Percentiles rank a stretch among this genome's conserved stretches.
Evolutionary conservation across 345 rosid species (phyloP).

Genomic region (Populus ilicifolia): DNA sequence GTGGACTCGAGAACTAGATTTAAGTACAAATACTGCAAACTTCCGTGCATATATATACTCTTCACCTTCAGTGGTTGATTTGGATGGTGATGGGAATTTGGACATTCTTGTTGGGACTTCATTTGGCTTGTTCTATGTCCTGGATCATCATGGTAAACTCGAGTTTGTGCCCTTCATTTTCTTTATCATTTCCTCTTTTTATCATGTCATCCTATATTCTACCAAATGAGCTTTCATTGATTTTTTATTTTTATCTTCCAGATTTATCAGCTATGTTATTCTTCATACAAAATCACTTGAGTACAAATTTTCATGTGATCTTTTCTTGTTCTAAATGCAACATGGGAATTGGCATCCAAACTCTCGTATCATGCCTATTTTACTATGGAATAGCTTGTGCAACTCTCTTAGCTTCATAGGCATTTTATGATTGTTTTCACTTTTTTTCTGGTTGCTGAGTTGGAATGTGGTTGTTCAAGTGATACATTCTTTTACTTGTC

Average conservation of each 20-base stretch:
- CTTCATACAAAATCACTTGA: not conserved
- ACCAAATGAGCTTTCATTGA: not conserved
- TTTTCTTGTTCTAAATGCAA: not conserved
- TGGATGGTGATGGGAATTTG: conserved; percentile 98
- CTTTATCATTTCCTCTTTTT: conserved; percentile 1
- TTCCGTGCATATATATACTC: conserved; percentile 89
- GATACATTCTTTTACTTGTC: not conserved
- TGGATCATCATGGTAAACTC: conserved; percentile 90
- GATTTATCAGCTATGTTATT: not conserved
- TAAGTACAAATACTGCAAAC: conserved; percentile 66
- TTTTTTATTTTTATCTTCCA: not conserved
- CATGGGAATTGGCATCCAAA: not conserved
- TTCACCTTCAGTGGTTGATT: conserved; percentile 92
- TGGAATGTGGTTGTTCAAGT: not conserved
- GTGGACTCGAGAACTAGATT: conserved; percentile 77
- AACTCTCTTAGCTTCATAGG: not conserved
- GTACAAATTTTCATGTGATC: not conserved
- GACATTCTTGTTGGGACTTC: conserved; percentile 98
- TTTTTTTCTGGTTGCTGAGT: not conserved
- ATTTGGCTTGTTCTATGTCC: conserved; percentile 86
- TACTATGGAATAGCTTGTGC: not conserved
- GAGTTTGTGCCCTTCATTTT: not conserved
- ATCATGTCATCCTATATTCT: not conserved
- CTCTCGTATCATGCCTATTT: not conserved
- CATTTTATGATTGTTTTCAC: not conserved